Percentiles rank a stretch among this genome's conserved stretches.
phyloP scores from a whole-genome alignment of 2,329 filamentous ascomycete species.

The Byssochlamys sp. region DNA sequence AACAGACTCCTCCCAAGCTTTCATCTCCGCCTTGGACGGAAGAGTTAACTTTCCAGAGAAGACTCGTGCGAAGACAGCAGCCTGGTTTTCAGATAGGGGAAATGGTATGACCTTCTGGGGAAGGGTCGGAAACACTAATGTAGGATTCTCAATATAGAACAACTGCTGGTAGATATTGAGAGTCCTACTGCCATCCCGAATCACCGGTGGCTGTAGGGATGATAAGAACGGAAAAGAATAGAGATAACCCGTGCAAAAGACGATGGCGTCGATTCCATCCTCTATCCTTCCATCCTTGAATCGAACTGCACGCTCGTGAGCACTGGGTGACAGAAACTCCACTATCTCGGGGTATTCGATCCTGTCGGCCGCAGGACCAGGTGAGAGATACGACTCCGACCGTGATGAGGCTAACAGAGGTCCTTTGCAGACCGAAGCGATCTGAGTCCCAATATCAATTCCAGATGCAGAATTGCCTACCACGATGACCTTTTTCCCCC shows the following conservation, averaged over 20 bases:
- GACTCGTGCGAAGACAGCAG: slow-evolving; percentile 63
- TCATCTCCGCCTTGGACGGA: slow-evolving; percentile 57
- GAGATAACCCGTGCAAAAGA: slow-evolving; percentile 87
- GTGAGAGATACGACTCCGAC: slow-evolving; percentile 39
- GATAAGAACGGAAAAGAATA: slow-evolving; percentile 69
- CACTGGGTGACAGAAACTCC: slow-evolving; percentile 43
- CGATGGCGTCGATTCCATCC: slow-evolving; percentile 58
- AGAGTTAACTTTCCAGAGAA: slow-evolving; percentile 63
- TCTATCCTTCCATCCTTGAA: slow-evolving; percentile 60
- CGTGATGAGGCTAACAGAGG: slow-evolving; percentile 57
- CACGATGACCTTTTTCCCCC: slow-evolving; percentile 64
- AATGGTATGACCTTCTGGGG: slow-evolving; percentile 84
- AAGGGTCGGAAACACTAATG: slow-evolving; percentile 65
- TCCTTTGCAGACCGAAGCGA: slow-evolving; percentile 49
- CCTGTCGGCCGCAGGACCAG: slow-evolving; percentile 41
- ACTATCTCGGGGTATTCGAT: slow-evolving; percentile 47
- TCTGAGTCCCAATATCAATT: slow-evolving; percentile 70
- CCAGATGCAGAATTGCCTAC: slow-evolving; percentile 80
- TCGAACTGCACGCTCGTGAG: slow-evolving; percentile 49
- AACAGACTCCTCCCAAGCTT: slow-evolving; percentile 50
- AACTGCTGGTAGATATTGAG: slow-evolving; percentile 69
- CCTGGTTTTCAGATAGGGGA: slow-evolving; percentile 67
- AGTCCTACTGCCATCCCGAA: slow-evolving; percentile 61
- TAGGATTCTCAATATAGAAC: slow-evolving; percentile 65
- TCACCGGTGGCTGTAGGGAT: slow-evolving; percentile 43